Base-by-base conservation (phyloP, 2,329 filamentous ascomycete species). In the Myriosclerotinia curreyana region DNA sequence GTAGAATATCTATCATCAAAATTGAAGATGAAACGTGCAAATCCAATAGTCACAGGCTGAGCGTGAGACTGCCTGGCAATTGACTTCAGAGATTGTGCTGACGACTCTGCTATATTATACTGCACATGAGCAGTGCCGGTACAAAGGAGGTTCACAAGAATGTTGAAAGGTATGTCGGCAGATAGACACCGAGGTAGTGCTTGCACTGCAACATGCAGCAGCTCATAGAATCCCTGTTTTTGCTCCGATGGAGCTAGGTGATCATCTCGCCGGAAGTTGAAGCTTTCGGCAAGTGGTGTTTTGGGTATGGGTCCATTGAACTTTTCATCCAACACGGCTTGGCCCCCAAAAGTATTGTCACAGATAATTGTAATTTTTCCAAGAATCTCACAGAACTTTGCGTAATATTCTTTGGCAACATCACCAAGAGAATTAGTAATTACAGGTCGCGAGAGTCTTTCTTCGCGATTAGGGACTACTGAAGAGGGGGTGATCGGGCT, bases 1-100 rank as follows among this genome's bases (percentile, higher is more conserved):
- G 95, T 98, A 0, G 94, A 92, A 75, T 99, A 99, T 31, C 93
- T 87, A 69, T 96, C 93, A 75, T 99, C 96, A 75, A 98, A 99
- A 70, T 95, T 96, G 79, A 99, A 99, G 61, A 99, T 99, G 77
- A 98, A 99, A 34, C 93, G 84, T 46, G 95, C 91, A 77, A 99
- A 99, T 0, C 95, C 94, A 77, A 96, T 96, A 0, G 93, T 96
- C 3, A 99, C 95, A 75, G 95, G 91, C 70, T 99, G 92, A 0
- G 95, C 93, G 76, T 96, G 90, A 9, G 89, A 91, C 73, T 99
- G 95, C 40, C 91, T 85, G 14, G 96, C 95, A 71, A 99, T 99
- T 0, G 94, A 94, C 75, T 97, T 98, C 20, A 99, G 78, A 1
- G 95, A 97, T 70, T 93, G 90, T 3, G 92, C 91, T 1, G 96